A percentile compares a stretch with the other conserved stretches of the same genome.
phyloP scores from a whole-genome alignment of 371 early-diverging fungal species.

The Actinomucor elegans region DNA sequence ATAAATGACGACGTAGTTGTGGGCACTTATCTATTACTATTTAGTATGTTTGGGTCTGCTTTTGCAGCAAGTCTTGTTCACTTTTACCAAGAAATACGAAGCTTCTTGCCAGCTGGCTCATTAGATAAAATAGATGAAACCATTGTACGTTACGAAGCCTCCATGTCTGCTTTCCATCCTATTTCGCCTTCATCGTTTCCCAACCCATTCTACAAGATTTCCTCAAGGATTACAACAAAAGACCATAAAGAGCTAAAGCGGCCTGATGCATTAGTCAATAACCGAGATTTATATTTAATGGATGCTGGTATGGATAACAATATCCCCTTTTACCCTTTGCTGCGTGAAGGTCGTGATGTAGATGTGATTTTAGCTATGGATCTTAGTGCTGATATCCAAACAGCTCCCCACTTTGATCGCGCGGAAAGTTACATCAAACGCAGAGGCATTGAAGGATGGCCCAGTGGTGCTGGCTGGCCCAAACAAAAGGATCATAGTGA shows the following conservation, averaged over 20 bases:
- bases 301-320: conserved; percentile 83
- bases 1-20: no score
- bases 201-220: conserved; percentile 52
- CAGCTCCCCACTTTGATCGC: conserved; percentile 64
- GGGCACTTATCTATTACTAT: neutral
- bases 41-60: conserved; percentile 57
- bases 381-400: conserved; percentile 69
- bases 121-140: conserved; percentile 29
- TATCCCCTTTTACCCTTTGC: conserved; percentile 70
- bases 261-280: conserved; percentile 22
- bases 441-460: conserved; percentile 56
- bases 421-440: conserved; percentile 60
- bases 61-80: conserved; percentile 68
- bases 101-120: conserved; percentile 31
- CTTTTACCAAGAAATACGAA: conserved; percentile 53
- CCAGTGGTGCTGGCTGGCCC: conserved; percentile 45
- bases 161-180: conserved; percentile 50
- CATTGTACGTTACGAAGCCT: conserved; percentile 40
- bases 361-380: conserved; percentile 74
- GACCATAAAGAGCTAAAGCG: conserved; percentile 12
- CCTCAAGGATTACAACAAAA: conserved; percentile 4
- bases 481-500: conserved; percentile 4
- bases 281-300: conserved; percentile 53
- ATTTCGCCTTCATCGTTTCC: conserved; percentile 55
- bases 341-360: conserved; percentile 62